Conservation (phyloP, 1,139 yeast species). For the Suhomyces guaymorum region DNA sequence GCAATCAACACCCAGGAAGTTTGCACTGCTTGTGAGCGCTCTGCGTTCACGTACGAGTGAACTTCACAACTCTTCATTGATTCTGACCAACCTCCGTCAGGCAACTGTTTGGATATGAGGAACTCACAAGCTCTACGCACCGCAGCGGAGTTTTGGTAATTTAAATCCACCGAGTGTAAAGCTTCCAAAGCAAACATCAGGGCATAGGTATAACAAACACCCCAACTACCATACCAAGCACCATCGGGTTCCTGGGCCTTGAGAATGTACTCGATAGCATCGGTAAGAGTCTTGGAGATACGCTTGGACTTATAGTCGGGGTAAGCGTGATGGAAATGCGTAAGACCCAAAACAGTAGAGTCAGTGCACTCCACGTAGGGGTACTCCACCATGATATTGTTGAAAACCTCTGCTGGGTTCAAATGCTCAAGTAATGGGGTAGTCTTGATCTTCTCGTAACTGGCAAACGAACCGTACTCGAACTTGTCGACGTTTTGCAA, state of each 20-base stretch:
- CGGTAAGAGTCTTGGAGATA: slow-evolving; percentile 63
- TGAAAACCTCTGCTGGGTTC: slow-evolving; percentile 97
- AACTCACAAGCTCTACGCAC: slow-evolving; percentile 85
- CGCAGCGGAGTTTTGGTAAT: slow-evolving; percentile 58
- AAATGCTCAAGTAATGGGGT: slow-evolving; percentile 72
- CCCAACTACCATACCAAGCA: slow-evolving; percentile 99
- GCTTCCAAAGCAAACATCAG: slow-evolving; percentile 99
- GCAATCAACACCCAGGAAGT: slow-evolving; percentile 94
- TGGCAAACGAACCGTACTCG: slow-evolving; percentile 89
- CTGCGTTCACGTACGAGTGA: slow-evolving; percentile 66
- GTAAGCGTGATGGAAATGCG: slow-evolving; percentile 68
- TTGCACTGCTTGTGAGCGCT: slow-evolving; percentile 75
- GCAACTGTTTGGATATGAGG: slow-evolving; percentile 68
- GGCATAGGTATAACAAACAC: slow-evolving; percentile 93
- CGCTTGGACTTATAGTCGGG: slow-evolving; percentile 65
- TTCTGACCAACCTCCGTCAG: slow-evolving; percentile 98
- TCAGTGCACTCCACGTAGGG: slow-evolving; percentile 99
- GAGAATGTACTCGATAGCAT: slow-evolving; percentile 73
- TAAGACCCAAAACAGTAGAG: slow-evolving; percentile 85
- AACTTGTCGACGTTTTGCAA: slow-evolving; percentile 73
- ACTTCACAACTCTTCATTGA: slow-evolving; percentile 81
- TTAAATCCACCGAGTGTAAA: slow-evolving; percentile 64
- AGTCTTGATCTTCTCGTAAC: slow-evolving; percentile 86
- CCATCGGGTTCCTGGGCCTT: slow-evolving; percentile 76
- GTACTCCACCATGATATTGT: slow-evolving; percentile 96